phyloP scores from a whole-genome alignment of 345 rosid genomes.

The Alliaria petiolata region DNA sequence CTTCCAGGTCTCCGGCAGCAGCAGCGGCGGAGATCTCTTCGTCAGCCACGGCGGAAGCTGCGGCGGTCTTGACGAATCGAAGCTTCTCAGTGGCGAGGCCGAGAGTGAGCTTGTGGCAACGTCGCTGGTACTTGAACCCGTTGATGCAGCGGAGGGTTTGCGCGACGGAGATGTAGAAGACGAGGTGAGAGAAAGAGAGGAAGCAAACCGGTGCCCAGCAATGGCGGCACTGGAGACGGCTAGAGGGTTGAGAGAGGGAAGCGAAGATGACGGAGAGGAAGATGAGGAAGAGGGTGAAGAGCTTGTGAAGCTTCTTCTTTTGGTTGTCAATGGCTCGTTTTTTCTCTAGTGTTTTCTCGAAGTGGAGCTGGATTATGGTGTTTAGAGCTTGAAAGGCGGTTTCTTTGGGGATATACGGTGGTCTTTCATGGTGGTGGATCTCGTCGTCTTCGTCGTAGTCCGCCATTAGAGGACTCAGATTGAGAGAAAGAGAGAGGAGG shows the following conservation, averaged over 20 bases:
- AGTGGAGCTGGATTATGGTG: conserved; percentile 95
- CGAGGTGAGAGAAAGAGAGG: conserved; percentile 78
- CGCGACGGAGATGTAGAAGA: conserved; percentile 91
- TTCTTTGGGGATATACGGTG: conserved; percentile 60
- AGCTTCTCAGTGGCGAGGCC: conserved; percentile 88
- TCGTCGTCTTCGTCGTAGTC: conserved; percentile 53
- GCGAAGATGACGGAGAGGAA: conserved; percentile 63
- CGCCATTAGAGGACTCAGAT: conserved; percentile 48
- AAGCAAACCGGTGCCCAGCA: conserved; percentile 80
- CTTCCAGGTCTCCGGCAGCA: conserved; percentile 66
- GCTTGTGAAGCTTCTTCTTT: conserved; percentile 92
- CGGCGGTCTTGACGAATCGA: conserved; percentile 59
- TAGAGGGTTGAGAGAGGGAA: conserved; percentile 48
- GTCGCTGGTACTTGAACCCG: conserved; percentile 93
- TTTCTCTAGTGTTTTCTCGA: conserved; percentile 94
- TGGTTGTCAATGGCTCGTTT: conserved; percentile 92
- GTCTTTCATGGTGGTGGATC: conserved; percentile 35
- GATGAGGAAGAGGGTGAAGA: conserved; percentile 85
- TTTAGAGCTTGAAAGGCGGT: conserved; percentile 86
- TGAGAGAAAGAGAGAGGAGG: background rate
- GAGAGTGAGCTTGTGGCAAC: conserved; percentile 94
- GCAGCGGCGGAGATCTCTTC: conserved; percentile 36
- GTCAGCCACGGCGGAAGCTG: conserved; percentile 24
- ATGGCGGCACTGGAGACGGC: conserved; percentile 83
- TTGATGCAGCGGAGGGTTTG: conserved; percentile 92